A percentile compares a stretch with the other conserved stretches of the same genome.
Conservation (phyloP, 805 yeast species). For the Starmerella riodocensis region DNA sequence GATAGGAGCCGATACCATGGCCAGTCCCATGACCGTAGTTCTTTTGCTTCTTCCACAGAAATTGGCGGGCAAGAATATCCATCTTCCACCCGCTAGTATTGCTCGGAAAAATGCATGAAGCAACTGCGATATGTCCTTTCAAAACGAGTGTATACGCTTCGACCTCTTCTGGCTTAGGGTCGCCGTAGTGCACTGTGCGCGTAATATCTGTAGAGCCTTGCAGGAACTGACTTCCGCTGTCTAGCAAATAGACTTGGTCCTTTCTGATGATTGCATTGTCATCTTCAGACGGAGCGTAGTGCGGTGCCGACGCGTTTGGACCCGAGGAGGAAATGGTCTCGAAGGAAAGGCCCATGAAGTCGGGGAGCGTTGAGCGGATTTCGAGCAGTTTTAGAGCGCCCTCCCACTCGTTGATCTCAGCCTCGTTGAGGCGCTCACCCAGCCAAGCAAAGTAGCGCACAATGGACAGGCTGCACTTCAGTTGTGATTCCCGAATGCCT, state of each 20-base stretch:
- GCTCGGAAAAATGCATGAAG: constrained; percentile 65
- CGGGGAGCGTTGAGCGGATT: constrained; percentile 29
- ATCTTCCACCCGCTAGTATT: constrained; percentile 63
- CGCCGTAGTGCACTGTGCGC: constrained; percentile 61
- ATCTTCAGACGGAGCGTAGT: constrained; percentile 50
- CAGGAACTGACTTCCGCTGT: constrained; percentile 81
- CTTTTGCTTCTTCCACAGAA: constrained; percentile 67
- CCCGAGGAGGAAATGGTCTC: constrained; percentile 67
- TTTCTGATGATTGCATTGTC: constrained; percentile 51
- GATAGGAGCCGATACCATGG: constrained; percentile 85
- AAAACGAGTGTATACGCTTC: constrained; percentile 71
- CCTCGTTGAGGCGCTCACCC: constrained; percentile 40
- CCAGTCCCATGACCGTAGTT: constrained; percentile 95
- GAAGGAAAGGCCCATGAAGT: constrained; percentile 49
- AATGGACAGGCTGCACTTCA: constrained; percentile 71
- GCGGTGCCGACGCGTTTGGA: constrained; percentile 63
- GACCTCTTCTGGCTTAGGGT: constrained; percentile 45
- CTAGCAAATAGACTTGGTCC: constrained; percentile 58
- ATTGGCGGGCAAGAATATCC: constrained; percentile 74
- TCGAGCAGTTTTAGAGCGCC: constrained; percentile 43
- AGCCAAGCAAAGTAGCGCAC: constrained; percentile 75
- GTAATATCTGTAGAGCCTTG: constrained; percentile 97
- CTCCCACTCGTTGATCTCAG: constrained; percentile 41
- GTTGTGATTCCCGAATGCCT: constrained; percentile 64
- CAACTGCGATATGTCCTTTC: constrained; percentile 82